A percentile compares a stretch with the other conserved stretches of the same genome.
These are phyloP conservation scores for Ophiostoma ips DNA, from an alignment of 2,329 filamentous ascomycete genomes.

Conservation along the genomic window DNA sequence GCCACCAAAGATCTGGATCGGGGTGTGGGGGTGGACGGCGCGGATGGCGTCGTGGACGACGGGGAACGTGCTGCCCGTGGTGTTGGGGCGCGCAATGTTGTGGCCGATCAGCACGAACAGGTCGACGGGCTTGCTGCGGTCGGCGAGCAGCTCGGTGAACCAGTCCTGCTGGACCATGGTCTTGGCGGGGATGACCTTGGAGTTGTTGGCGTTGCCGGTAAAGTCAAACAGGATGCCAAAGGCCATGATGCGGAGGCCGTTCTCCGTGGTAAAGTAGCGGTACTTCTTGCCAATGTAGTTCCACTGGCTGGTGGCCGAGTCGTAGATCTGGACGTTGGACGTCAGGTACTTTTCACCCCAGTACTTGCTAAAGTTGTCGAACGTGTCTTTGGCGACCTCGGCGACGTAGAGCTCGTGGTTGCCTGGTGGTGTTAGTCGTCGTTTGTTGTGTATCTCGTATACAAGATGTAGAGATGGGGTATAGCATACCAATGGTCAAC, in stretches of 20 bases:
- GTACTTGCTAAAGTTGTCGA: conserved; percentile 41
- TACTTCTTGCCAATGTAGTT: conserved; percentile 30
- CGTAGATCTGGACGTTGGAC: conserved; percentile 30
- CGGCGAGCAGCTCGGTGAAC: conserved; percentile 44
- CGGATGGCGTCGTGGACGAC: conserved; percentile 44
- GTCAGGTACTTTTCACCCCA: conserved; percentile 35
- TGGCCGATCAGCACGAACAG: conserved; percentile 51
- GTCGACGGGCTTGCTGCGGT: conserved; percentile 38
- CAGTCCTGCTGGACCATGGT: conserved; percentile 39
- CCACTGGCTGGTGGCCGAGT: conserved; percentile 24
- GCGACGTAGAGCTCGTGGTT: conserved; percentile 55
- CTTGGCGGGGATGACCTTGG: conserved; percentile 43
- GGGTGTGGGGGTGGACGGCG: conserved; percentile 37
- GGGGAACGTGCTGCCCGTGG: conserved; percentile 29
- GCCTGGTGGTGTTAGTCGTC: conserved; percentile 16
- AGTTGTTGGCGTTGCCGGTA: conserved; percentile 45
- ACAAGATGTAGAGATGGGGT: background rate
- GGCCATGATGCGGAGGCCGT: conserved; percentile 29
- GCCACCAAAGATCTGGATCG: conserved; percentile 52
- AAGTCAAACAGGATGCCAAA: conserved; percentile 33
- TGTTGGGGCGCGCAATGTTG: conserved; percentile 38
- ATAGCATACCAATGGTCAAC: conserved; percentile 22
- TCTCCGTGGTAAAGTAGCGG: conserved; percentile 29
- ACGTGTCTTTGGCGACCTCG: conserved; percentile 47
- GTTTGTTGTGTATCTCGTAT: background rate